Evolutionary conservation across 495 filamentous ascomycete genomes (phyloP).

Genomic region (Xylaria castorea): DNA sequence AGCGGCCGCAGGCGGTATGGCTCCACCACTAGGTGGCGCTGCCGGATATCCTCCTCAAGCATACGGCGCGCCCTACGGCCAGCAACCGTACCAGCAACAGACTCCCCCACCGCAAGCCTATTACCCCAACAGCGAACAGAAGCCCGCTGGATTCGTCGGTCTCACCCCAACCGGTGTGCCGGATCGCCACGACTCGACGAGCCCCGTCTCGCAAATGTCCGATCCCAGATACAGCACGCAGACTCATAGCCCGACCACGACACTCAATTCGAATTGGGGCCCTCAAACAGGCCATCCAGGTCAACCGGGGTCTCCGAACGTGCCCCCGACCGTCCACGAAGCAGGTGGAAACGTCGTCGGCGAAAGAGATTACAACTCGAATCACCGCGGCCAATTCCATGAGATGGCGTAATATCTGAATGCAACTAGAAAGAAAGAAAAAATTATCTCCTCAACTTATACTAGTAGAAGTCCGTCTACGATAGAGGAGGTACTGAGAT

Average conservation of each 20-base stretch:
- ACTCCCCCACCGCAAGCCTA: conserved; percentile 31
- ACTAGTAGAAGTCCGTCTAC: neutral
- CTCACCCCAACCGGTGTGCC: conserved; percentile 25
- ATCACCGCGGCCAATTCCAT: conserved; percentile 42
- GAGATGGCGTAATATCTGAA: conserved; percentile 31
- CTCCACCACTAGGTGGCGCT: neutral
- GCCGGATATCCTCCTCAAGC: conserved; percentile 17
- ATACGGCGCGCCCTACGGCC: conserved; percentile 34
- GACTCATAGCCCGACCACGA: conserved; percentile 35
- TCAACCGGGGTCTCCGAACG: conserved; percentile 17
- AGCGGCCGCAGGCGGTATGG: conserved; percentile 22
- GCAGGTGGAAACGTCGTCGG: conserved; percentile 42
- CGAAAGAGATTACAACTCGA: conserved; percentile 35
- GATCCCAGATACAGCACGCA: conserved; percentile 36
- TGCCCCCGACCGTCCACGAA: conserved; percentile 40
- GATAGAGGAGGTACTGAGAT: neutral
- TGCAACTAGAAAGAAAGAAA: neutral
- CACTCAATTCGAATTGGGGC: conserved; percentile 35
- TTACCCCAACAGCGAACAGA: conserved; percentile 27
- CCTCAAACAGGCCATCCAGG: conserved; percentile 22
- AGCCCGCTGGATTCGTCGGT: conserved; percentile 35
- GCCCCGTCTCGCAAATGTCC: conserved; percentile 37
- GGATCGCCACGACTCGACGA: conserved; percentile 39
- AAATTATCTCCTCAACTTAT: neutral
- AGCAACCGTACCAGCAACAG: conserved; percentile 32